Base-by-base conservation (phyloP, 2,329 filamentous ascomycete species). In the Myriangium duriaei region DNA sequence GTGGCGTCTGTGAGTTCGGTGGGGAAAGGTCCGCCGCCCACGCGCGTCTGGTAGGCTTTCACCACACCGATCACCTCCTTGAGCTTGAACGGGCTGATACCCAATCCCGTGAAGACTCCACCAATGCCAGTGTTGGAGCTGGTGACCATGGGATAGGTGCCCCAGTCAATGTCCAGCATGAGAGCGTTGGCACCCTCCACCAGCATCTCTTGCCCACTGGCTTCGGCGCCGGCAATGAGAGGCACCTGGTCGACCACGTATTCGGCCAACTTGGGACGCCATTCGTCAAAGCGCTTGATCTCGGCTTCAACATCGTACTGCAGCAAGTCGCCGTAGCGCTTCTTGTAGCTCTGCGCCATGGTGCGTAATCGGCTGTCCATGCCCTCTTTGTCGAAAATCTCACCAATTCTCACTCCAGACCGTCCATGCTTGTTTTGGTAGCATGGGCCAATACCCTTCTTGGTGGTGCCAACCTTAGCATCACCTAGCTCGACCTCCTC, bases 271-370 rank as follows among this genome's bases (percentile, higher is more conserved):
- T 66, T 67, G 42, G 61, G 57, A 17, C 74, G 68, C 54, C 76
- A 76, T 24, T 64, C 62, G 52, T 72, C 67, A 59, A 78, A 82
- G 29, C 65, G 63, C 12, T 55, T 56, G 45, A 86, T 69, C 61
- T 86, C 81, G 21, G 76, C 74, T 47, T 86, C 78, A 5, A 78
- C 68, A 44, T 85, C 75, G 51, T 79, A 78, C 54, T 74, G 54
- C 39, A 80, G 59, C 16, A 81, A 58, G 47, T 79, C 72, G 5
- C 80, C 79, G 49, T 75, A 85, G 36, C 78, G 66, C 61, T 79
- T 76, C 62, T 74, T 68, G 60, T 71, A 81, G n/a, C 72, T 74
- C 4, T 58, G 48, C 6, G 71, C 77, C 33, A 86, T 60, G 15
- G 64, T 60, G 29, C 76, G 67, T 30, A 86, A 60, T 57, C 80